phyloP scores from a whole-genome alignment of 257 asterid genomes.

The Mentha longifolia region DNA sequence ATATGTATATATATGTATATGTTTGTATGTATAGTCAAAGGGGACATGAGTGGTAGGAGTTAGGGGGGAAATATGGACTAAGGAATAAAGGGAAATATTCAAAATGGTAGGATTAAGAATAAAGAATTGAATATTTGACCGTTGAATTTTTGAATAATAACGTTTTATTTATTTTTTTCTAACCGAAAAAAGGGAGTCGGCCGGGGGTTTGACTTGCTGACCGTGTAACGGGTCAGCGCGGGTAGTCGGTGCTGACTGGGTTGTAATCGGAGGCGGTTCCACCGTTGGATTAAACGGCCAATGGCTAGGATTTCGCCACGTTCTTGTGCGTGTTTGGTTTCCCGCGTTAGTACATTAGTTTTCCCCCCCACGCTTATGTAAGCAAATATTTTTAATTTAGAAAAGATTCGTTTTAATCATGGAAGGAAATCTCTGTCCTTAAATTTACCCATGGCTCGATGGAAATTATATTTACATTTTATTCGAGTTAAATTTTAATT shows the following conservation, averaged over 20 bases:
- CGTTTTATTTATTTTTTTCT: no score
- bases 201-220: constrained; percentile 35
- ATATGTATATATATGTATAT: constrained; percentile 16
- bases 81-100: constrained; percentile 32
- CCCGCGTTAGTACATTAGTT: background rate
- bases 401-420: background rate
- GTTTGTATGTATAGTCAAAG: constrained; percentile 21
- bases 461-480: background rate
- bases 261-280: background rate
- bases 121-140: constrained; percentile 39
- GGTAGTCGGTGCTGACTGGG: constrained; percentile 36
- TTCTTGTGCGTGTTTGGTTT: background rate
- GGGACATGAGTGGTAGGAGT: constrained; percentile 24
- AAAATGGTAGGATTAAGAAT: constrained; percentile 35
- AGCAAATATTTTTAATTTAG: background rate
- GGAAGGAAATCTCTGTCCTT: background rate
- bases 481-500: background rate
- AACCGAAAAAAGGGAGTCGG: constrained; percentile 7
- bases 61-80: constrained; percentile 25
- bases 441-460: background rate
- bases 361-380: background rate
- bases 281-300: background rate
- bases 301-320: constrained; percentile 18
- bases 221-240: constrained; percentile 32
- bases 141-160: constrained; percentile 40